Conservation (phyloP, 176 grass and related monocot species). For the Eremochloa ophiuroides region DNA sequence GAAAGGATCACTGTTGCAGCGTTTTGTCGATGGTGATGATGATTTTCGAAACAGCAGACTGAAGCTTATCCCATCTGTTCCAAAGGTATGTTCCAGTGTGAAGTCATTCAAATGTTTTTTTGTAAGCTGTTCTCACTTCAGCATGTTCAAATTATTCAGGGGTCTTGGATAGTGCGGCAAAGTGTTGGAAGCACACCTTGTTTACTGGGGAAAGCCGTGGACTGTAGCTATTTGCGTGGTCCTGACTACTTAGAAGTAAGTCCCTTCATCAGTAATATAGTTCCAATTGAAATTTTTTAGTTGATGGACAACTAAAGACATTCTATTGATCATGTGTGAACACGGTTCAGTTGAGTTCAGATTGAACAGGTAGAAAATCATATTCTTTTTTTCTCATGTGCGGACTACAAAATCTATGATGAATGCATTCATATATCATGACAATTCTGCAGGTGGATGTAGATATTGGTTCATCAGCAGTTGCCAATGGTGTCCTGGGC, state of each 20-base stretch:
- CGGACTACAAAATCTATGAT: not conserved
- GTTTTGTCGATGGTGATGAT: slow-evolving; percentile 87
- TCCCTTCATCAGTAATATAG: slow-evolving; percentile 3
- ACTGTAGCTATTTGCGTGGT: slow-evolving; percentile 81
- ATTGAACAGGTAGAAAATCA: not conserved
- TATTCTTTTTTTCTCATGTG: not conserved
- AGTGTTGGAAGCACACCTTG: slow-evolving; percentile 89
- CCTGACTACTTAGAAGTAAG: slow-evolving; percentile 95
- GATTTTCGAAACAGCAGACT: slow-evolving; percentile 91
- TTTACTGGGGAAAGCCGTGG: slow-evolving; percentile 90
- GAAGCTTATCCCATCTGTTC: slow-evolving; percentile 96
- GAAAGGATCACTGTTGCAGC: slow-evolving; percentile 79
- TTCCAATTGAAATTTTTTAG: not conserved
- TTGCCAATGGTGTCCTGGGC: slow-evolving; percentile 93
- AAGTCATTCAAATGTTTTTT: not conserved
- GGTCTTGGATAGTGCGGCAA: slow-evolving; percentile 96
- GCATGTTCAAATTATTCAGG: slow-evolving; percentile 39
- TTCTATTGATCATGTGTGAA: too few species aligned
- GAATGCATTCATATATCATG: not conserved
- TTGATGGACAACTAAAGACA: not conserved
- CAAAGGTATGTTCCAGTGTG: slow-evolving; percentile 59
- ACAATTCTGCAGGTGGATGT: slow-evolving; percentile 72
- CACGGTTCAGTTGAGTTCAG: not conserved
- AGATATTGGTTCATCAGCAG: slow-evolving; percentile 94
- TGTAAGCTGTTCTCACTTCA: slow-evolving; percentile 21